phyloP scores from a whole-genome alignment of 176 grass and related monocot genomes.

The Eragrostis curvula region DNA sequence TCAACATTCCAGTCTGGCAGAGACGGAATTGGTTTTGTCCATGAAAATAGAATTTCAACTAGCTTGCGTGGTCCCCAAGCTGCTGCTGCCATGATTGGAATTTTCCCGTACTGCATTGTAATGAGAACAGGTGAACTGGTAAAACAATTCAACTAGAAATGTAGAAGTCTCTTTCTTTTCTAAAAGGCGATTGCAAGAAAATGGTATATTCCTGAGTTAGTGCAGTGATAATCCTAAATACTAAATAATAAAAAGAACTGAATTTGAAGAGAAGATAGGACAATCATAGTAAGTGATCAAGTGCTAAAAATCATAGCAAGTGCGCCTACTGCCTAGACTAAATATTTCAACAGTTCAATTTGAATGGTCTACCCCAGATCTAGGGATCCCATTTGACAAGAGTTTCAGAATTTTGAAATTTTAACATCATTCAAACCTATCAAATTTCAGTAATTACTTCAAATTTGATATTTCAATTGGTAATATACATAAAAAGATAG shows the following conservation, averaged over 20 bases:
- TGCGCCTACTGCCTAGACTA: not conserved
- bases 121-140: constrained; percentile 10
- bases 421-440: not conserved
- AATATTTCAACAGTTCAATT: constrained; percentile 1
- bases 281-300: not conserved
- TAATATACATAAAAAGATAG: not conserved
- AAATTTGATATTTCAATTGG: not conserved
- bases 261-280: not conserved
- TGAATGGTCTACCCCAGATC: not conserved
- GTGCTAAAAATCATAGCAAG: not conserved
- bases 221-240: not conserved
- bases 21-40: constrained; percentile 40
- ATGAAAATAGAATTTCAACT: constrained; percentile 54
- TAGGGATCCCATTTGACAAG: not conserved
- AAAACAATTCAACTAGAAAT: not conserved
- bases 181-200: not conserved
- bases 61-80: constrained; percentile 23
- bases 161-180: not conserved
- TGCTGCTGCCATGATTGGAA: constrained; percentile 42
- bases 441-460: not conserved
- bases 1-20: constrained; percentile 28
- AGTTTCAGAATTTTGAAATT: not conserved
- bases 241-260: not conserved
- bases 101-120: constrained; percentile 20
- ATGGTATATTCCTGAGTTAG: not conserved